A percentile compares a stretch with the other conserved stretches of the same genome.
Conservation (phyloP, 2,329 filamentous ascomycete species). For the Penicillium sp. region DNA sequence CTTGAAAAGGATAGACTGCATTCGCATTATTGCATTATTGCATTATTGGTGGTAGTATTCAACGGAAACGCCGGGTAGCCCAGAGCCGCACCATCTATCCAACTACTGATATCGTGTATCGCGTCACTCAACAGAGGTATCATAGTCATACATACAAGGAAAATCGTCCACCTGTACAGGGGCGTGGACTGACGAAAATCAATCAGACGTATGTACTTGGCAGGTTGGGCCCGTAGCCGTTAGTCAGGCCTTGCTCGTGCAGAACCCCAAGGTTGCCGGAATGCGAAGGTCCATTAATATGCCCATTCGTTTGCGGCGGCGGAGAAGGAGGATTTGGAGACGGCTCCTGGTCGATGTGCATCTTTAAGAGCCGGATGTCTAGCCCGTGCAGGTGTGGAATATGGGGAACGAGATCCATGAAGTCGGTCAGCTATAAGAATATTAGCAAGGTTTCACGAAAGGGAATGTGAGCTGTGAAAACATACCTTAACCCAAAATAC, state of each 20-base stretch:
- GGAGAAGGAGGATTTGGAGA: slow-evolving; percentile 20
- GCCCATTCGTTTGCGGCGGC: slow-evolving; percentile 37
- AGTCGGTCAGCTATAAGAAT: slow-evolving; percentile 50
- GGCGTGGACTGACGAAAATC: slow-evolving; percentile 27
- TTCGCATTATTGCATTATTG: not conserved
- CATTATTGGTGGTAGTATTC: not conserved
- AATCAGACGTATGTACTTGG: slow-evolving; percentile 49
- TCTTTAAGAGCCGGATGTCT: slow-evolving; percentile 43
- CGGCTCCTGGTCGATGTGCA: slow-evolving; percentile 49
- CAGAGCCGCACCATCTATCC: slow-evolving; percentile 17
- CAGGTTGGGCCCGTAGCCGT: slow-evolving; percentile 42
- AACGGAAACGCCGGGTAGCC: not conserved
- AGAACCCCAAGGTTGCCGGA: slow-evolving; percentile 26
- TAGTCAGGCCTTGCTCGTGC: slow-evolving; percentile 37
- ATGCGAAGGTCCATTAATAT: slow-evolving; percentile 29
- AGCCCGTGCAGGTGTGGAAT: slow-evolving; percentile 53
- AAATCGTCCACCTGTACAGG: slow-evolving; percentile 39
- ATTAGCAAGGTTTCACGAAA: not conserved
- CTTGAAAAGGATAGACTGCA: not conserved
- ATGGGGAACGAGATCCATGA: slow-evolving; percentile 55
- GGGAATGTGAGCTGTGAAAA: not conserved
- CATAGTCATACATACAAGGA: slow-evolving; percentile 47
- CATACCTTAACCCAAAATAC: slow-evolving; percentile 57
- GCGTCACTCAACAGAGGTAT: slow-evolving; percentile 44
- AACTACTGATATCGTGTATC: slow-evolving; percentile 26